These are phyloP conservation scores for Phytophthora palmivora DNA, from an alignment of 352 stramenopile species.

Conservation along the genomic window DNA sequence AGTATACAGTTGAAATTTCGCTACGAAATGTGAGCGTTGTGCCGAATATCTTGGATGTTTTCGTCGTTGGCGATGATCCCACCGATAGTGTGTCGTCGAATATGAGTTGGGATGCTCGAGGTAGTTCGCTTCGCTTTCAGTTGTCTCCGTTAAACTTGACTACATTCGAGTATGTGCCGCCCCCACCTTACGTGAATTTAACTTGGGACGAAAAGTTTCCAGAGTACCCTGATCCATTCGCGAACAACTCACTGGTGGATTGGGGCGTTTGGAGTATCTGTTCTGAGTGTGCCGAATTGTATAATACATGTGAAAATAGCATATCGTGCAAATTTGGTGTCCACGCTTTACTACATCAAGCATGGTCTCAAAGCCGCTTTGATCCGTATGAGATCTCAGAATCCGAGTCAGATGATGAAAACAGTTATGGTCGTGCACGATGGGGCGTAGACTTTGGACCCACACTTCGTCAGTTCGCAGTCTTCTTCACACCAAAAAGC, in stretches of 20 bases:
- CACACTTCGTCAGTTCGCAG: constrained; percentile 21
- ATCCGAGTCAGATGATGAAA: neutral
- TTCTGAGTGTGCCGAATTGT: constrained; percentile 19
- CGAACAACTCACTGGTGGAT: constrained; percentile 13
- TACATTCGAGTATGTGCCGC: constrained; percentile 52
- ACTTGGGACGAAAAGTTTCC: constrained; percentile 37
- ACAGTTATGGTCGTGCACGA: neutral
- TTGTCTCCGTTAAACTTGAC: constrained; percentile 39
- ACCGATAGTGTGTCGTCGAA: constrained; percentile 4
- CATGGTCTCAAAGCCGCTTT: constrained; percentile 21
- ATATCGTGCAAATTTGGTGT: constrained; percentile 50
- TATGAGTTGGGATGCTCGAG: constrained; percentile 6
- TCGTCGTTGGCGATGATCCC: constrained; percentile 2
- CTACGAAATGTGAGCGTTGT: constrained; percentile 44
- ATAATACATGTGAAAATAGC: constrained; percentile 34
- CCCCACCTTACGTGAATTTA: constrained; percentile 40
- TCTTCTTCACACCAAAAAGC: constrained; percentile 40
- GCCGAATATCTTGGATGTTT: constrained; percentile 24
- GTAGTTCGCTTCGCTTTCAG: constrained; percentile 22
- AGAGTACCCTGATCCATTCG: constrained; percentile 19
- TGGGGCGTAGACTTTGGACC: constrained; percentile 21
- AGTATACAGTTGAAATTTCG: constrained; percentile 43
- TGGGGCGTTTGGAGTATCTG: constrained; percentile 25
- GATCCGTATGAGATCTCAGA: constrained; percentile 6
- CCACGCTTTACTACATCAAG: constrained; percentile 33